These are phyloP conservation scores for Rhodotorula diobovata DNA, from an alignment of 768 basidiomycete species.

Conservation along the genomic window DNA sequence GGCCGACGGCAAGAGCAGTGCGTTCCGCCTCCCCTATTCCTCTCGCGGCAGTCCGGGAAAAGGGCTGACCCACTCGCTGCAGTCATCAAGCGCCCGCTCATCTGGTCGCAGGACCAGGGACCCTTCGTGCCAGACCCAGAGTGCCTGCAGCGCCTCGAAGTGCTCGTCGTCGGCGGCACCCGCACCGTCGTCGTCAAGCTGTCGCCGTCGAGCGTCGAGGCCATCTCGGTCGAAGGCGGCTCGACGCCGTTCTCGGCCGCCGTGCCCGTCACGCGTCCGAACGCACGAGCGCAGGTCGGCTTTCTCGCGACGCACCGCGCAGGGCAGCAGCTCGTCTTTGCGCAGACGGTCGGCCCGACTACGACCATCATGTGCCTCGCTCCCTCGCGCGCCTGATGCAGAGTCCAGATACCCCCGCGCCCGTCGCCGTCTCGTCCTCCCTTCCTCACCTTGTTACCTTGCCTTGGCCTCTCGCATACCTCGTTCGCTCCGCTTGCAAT, in stretches of 20 bases:
- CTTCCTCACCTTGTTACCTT: not conserved
- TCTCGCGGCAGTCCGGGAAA: not conserved
- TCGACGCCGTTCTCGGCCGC: slow-evolving; percentile 5
- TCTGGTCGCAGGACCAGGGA: slow-evolving; percentile 22
- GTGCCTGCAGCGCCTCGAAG: slow-evolving; percentile 22
- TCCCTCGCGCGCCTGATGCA: not conserved
- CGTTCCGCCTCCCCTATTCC: not conserved
- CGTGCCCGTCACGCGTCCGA: not conserved
- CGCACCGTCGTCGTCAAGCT: slow-evolving; percentile 30
- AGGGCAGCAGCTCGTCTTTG: slow-evolving; percentile 4
- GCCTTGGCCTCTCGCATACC: too few relatives aligned
- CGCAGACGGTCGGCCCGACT: not conserved
- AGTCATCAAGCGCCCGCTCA: slow-evolving; percentile 40
- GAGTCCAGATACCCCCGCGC: not conserved
- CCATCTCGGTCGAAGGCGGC: slow-evolving; percentile 19
- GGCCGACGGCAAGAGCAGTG: slow-evolving; percentile 18
- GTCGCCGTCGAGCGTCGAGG: slow-evolving; percentile 11
- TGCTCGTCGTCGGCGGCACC: slow-evolving; percentile 24
- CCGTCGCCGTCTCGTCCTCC: not conserved
- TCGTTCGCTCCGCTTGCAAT: too few relatives aligned
- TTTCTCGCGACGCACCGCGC: slow-evolving; percentile 16
- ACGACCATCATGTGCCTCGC: slow-evolving; percentile 5
- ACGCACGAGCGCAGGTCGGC: not conserved
- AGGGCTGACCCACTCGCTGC: not conserved
- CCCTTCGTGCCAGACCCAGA: not conserved